Evolutionary conservation across 1,139 yeast species (phyloP), one percentile per base, ranked within the genome.

Genomic region (Candida tetrigidarum): DNA sequence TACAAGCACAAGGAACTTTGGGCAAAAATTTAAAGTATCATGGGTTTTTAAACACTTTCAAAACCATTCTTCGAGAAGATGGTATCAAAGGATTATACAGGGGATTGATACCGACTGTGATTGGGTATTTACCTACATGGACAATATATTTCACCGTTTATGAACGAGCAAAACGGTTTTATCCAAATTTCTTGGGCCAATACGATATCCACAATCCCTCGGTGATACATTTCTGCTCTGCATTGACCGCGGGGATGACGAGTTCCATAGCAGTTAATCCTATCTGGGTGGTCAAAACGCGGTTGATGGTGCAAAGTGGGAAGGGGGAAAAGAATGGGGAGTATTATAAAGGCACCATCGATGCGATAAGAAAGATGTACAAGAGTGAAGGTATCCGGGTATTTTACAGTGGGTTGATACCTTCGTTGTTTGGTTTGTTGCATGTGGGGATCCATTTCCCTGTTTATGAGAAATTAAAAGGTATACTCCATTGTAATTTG

Each of bases 381-480:
- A 64, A 64, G 45, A 79, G 81, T 48, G 99, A 93, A 63, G 99
- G 99, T 1, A 15, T 86, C 1, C 61, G 71, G 38, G 92, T 91
- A n/a, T 90, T 93, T 56, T 93, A 93, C 64, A 81, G 95, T 39
- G 99, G 99, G 1, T 72, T 93, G 33, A 80, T 90, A 7, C 97
- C 99, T 1, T 92, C 97, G 0, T 72, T 92, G 48, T 82, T 93
- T 56, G 99, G 99, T 0, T 74, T 93, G 35, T 74, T 88, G 30
- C 99, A 93, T 64, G 99, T 93, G 33, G 99, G 97, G 0, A 87
- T 93, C 43, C 99, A 93, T 67, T 93, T 93, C 74, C 99, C 99
- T 16, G 83, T 91, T n/a, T 93, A 93, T 62, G 99, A 93, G 60
- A 75, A 81, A 54, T 69, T 93, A 52, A 93, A 93, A 60, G 63